phyloP scores from a whole-genome alignment of 257 asterid genomes.

The Ocimum tenuiflorum region DNA sequence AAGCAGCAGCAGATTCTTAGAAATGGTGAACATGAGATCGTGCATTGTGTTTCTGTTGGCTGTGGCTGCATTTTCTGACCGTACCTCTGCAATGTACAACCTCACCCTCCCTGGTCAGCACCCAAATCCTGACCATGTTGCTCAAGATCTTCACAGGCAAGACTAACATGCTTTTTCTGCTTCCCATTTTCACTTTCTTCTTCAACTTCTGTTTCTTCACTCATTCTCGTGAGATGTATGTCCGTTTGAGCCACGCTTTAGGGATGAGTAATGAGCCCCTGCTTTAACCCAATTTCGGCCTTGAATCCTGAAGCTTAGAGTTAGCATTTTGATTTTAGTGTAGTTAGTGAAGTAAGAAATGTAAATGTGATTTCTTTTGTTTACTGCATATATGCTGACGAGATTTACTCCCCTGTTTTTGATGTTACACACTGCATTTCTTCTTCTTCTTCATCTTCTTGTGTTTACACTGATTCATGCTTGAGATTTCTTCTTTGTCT shows the following conservation, averaged over 20 bases:
- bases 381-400: neutral
- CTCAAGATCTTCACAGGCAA: constrained; percentile 47
- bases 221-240: neutral
- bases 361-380: neutral
- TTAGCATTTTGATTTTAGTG: constrained; percentile 8
- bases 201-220: too few species aligned
- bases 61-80: constrained; percentile 9
- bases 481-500: neutral
- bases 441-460: constrained; percentile 4
- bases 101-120: constrained; percentile 49
- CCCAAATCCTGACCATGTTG: constrained; percentile 44
- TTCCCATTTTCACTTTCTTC: too few species aligned
- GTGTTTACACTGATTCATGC: neutral
- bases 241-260: too few species aligned
- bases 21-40: constrained; percentile 21
- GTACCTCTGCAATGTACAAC: constrained; percentile 30
- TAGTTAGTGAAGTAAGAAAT: neutral
- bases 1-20: constrained; percentile 10
- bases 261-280: neutral
- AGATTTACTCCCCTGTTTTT: too few species aligned
- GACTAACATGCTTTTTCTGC: too few species aligned
- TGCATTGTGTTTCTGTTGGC: constrained; percentile 31
- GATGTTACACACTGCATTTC: neutral
- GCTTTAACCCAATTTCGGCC: neutral
- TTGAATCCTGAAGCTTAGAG: neutral